Evolutionary conservation across 2,329 filamentous ascomycete genomes (phyloP).

Genomic region (Talaromyces sp.): DNA sequence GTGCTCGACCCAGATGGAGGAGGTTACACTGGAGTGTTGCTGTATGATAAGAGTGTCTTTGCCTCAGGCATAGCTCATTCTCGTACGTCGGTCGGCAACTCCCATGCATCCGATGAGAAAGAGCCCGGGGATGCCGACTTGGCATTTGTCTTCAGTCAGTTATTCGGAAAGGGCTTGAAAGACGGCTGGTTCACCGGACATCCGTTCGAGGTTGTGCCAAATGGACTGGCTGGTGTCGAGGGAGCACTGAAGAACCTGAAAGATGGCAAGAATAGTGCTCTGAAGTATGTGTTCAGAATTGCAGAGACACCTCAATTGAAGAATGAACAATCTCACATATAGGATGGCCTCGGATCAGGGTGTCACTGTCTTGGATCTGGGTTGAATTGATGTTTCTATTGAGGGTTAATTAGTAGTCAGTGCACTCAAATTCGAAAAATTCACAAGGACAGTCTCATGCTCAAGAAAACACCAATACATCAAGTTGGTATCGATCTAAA

Average conservation of each 20-base stretch:
- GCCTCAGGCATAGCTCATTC: slow-evolving; percentile 24
- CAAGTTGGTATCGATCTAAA: too few relatives aligned
- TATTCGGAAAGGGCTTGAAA: slow-evolving; percentile 45
- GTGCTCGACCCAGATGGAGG: neutral
- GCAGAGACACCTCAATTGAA: slow-evolving; percentile 40
- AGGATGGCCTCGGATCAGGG: neutral
- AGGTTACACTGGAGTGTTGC: neutral
- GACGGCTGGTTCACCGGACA: slow-evolving; percentile 52
- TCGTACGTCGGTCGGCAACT: slow-evolving; percentile 41
- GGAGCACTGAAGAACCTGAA: slow-evolving; percentile 54
- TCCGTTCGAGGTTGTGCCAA: slow-evolving; percentile 49
- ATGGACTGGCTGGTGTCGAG: slow-evolving; percentile 55
- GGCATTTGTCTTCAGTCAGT: slow-evolving; percentile 45
- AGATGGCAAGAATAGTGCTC: slow-evolving; percentile 58
- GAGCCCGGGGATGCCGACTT: slow-evolving; percentile 40
- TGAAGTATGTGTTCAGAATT: slow-evolving; percentile 63
- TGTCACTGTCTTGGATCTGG: neutral
- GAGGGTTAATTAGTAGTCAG: neutral
- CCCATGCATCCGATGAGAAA: slow-evolving; percentile 36
- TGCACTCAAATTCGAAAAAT: neutral
- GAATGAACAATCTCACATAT: neutral
- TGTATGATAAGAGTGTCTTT: slow-evolving; percentile 29
- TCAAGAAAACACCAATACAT: neutral
- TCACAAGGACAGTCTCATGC: neutral
- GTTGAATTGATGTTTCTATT: neutral